Conservation (phyloP, 2,329 filamentous ascomycete genomes). For the Ilyonectria destructans region DNA sequence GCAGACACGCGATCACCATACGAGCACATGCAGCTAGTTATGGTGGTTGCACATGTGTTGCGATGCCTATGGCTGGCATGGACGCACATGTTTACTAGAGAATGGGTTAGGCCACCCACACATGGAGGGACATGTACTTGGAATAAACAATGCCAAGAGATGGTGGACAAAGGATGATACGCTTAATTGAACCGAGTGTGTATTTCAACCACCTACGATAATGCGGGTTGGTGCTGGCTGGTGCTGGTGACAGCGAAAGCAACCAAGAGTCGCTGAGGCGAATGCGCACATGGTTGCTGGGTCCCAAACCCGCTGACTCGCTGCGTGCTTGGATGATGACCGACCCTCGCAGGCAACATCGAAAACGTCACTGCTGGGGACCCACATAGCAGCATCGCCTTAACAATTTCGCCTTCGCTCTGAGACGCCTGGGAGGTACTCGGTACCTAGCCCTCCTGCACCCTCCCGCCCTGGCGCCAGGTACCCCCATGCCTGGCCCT, state of each 20-base stretch:
- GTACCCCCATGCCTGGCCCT: slow-evolving; percentile 19
- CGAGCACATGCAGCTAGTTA: slow-evolving; percentile 14
- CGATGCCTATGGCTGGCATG: slow-evolving; percentile 17
- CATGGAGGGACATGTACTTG: neutral
- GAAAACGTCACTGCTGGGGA: slow-evolving; percentile 54
- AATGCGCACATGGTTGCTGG: neutral
- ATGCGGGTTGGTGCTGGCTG: neutral
- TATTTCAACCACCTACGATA: neutral
- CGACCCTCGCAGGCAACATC: slow-evolving; percentile 52
- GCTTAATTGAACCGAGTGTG: neutral
- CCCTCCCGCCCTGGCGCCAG: neutral
- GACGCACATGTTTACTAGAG: slow-evolving; percentile 9
- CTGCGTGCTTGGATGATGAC: slow-evolving; percentile 14
- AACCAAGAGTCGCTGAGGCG: no score
- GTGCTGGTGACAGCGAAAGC: neutral
- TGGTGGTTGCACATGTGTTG: slow-evolving; percentile 32
- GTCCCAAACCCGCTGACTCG: neutral
- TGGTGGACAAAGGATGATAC: neutral
- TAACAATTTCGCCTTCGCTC: slow-evolving; percentile 35
- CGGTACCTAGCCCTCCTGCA: slow-evolving; percentile 19
- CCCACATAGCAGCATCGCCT: slow-evolving; percentile 40
- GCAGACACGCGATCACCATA: slow-evolving; percentile 9
- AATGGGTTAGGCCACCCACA: neutral
- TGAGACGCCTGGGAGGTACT: slow-evolving; percentile 19
- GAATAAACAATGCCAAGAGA: neutral